phyloP scores from a whole-genome alignment of 2,329 filamentous ascomycete species.

The Aureobasidium leucospermi region DNA sequence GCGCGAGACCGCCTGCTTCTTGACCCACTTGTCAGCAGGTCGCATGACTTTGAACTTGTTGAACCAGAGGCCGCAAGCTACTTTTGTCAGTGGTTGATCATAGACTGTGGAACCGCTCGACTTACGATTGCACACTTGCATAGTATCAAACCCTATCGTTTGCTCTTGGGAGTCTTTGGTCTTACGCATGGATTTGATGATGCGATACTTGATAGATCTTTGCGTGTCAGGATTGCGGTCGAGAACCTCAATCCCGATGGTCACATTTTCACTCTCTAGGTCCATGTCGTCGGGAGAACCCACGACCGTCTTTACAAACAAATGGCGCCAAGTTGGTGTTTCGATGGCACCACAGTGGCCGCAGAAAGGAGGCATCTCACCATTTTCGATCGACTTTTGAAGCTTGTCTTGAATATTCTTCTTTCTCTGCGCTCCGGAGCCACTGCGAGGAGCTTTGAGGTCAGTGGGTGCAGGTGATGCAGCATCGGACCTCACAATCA shows the following conservation, averaged over 20 bases:
- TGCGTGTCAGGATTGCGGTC: conserved; percentile 53
- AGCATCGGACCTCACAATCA: conserved; percentile 25
- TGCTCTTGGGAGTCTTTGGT: conserved; percentile 22
- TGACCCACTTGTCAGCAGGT: conserved; percentile 68
- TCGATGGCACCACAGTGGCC: conserved; percentile 91
- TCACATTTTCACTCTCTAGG: conserved; percentile 62
- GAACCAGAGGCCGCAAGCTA: conserved; percentile 89
- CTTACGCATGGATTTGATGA: conserved; percentile 71
- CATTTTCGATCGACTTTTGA: conserved; percentile 58
- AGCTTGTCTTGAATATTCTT: conserved; percentile 54
- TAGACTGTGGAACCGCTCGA: conserved; percentile 22
- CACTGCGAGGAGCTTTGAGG: conserved; percentile 27
- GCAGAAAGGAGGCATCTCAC: conserved; percentile 82
- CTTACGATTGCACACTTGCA: conserved; percentile 81
- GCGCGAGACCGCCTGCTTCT: conserved; percentile 21
- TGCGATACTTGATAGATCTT: conserved; percentile 58
- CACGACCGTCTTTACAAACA: conserved; percentile 69
- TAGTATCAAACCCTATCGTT: conserved; percentile 52
- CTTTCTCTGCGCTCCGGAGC: conserved; percentile 55
- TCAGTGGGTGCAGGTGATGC: conserved; percentile 31
- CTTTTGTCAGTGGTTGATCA: neutral
- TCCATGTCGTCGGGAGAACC: conserved; percentile 65
- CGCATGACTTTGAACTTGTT: conserved; percentile 80
- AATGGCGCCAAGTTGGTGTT: conserved; percentile 92
- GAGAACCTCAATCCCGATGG: conserved; percentile 66